Conservation (phyloP, 2,329 filamentous ascomycete species). For the Beauveria scarabaeidicola region DNA sequence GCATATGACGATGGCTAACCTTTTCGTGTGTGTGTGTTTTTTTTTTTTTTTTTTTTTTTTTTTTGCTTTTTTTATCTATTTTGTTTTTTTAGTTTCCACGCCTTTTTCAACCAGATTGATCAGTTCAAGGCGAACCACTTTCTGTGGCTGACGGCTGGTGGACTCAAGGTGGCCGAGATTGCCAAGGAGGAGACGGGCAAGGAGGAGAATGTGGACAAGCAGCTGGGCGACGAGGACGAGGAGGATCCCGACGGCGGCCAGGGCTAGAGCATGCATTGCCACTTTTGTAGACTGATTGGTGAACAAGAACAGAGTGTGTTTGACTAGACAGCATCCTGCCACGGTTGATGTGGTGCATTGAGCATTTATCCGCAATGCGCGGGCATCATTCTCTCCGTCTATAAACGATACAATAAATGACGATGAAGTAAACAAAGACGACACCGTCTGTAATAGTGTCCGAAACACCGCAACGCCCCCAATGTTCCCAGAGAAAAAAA, state of each 20-base stretch:
- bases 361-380: too few relatives aligned
- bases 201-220: slow-evolving; percentile 35
- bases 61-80: background rate
- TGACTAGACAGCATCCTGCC: background rate
- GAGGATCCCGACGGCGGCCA: slow-evolving; percentile 40
- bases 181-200: slow-evolving; percentile 26
- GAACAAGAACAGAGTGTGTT: background rate
- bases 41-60: background rate
- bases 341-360: too few relatives aligned
- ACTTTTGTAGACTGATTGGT: background rate
- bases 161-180: slow-evolving; percentile 50
- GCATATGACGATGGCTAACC: background rate
- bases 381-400: too few relatives aligned
- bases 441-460: background rate
- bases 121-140: slow-evolving; percentile 65
- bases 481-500: background rate
- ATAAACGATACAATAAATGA: background rate
- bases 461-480: background rate
- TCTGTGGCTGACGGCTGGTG: slow-evolving; percentile 64
- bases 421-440: background rate
- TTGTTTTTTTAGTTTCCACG: slow-evolving; percentile 51
- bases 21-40: background rate
- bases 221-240: slow-evolving; percentile 45
- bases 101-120: slow-evolving; percentile 73
- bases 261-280: slow-evolving; percentile 22